phyloP scores from a whole-genome alignment of 805 yeast genomes.

The Pichia membranifaciens region DNA sequence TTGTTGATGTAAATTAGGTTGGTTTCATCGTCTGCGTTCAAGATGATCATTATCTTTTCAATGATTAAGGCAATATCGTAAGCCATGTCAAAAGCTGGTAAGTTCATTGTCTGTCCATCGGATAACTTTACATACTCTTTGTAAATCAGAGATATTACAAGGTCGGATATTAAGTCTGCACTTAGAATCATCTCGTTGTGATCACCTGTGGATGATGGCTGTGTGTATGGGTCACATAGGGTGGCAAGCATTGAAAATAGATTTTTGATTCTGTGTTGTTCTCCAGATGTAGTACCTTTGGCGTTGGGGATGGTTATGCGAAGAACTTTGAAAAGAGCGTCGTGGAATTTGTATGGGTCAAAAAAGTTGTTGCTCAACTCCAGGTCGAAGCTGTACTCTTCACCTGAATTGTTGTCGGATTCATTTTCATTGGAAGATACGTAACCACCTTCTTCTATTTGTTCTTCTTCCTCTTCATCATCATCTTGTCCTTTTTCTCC shows the following conservation, averaged over 20 bases:
- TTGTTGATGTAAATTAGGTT: slow-evolving; percentile 36
- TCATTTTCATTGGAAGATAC: not conserved
- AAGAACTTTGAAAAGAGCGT: slow-evolving; percentile 25
- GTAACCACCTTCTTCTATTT: no score
- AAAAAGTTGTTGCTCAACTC: slow-evolving; percentile 15
- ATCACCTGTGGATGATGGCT: slow-evolving; percentile 56
- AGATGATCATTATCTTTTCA: slow-evolving; percentile 29
- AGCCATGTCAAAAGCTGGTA: slow-evolving; percentile 33
- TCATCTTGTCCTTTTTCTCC: no score
- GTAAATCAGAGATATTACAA: slow-evolving; percentile 13
- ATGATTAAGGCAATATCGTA: slow-evolving; percentile 32
- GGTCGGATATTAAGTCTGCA: slow-evolving; percentile 47
- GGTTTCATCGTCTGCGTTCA: slow-evolving; percentile 41
- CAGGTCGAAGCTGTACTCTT: slow-evolving; percentile 20
- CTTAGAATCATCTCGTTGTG: slow-evolving; percentile 45
- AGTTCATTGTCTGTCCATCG: slow-evolving; percentile 22
- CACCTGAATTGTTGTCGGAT: slow-evolving; percentile 10
- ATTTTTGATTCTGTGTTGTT: slow-evolving; percentile 16
- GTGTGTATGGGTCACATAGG: slow-evolving; percentile 59
- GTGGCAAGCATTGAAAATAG: slow-evolving; percentile 30
- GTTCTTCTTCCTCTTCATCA: not conserved
- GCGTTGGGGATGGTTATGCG: slow-evolving; percentile 20
- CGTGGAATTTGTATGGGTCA: slow-evolving; percentile 27
- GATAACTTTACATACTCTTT: slow-evolving; percentile 18
- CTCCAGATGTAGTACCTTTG: not conserved